These are phyloP conservation scores for Hypoxylon lienhwacheense DNA, from an alignment of 495 filamentous ascomycete genomes.

Conservation along the genomic window DNA sequence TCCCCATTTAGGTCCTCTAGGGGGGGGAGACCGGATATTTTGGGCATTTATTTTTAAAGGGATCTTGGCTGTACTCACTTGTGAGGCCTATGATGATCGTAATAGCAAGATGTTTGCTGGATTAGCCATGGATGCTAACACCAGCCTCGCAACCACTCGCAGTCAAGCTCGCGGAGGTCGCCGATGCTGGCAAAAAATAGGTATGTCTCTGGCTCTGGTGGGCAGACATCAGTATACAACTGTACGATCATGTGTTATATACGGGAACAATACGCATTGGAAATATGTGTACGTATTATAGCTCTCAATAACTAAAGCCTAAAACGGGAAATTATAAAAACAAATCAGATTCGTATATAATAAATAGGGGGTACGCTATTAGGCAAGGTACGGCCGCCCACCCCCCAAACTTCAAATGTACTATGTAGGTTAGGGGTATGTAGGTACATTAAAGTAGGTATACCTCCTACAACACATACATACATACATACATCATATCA, in stretches of 20 bases:
- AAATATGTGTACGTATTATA: slow-evolving; percentile 1
- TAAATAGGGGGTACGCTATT: slow-evolving; percentile 26
- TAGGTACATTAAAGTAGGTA: no score
- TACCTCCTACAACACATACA: no score
- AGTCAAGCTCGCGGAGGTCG: no score
- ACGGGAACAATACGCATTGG: neutral
- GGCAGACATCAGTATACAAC: neutral
- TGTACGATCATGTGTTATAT: slow-evolving; percentile 1
- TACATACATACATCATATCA: no score
- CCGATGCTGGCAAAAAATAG: no score
- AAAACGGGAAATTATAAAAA: slow-evolving; percentile 22
- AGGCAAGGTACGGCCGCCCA: slow-evolving; percentile 31
- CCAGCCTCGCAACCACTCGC: no score
- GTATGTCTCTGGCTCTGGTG: no score
- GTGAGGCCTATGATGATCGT: no score
- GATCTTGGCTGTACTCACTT: neutral
- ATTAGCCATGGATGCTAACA: neutral
- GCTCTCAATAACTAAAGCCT: slow-evolving; percentile 15
- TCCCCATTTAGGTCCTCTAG: neutral
- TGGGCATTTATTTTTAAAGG: neutral
- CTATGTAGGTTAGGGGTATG: no score
- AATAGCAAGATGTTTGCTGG: no score
- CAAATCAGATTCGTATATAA: slow-evolving; percentile 14
- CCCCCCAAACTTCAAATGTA: no score
- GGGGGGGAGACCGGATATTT: neutral